A percentile compares a stretch with the other conserved stretches of the same genome.
Conservation (phyloP, 2,329 filamentous ascomycete genomes). For the Stagonosporopsis chrysanthemi region DNA sequence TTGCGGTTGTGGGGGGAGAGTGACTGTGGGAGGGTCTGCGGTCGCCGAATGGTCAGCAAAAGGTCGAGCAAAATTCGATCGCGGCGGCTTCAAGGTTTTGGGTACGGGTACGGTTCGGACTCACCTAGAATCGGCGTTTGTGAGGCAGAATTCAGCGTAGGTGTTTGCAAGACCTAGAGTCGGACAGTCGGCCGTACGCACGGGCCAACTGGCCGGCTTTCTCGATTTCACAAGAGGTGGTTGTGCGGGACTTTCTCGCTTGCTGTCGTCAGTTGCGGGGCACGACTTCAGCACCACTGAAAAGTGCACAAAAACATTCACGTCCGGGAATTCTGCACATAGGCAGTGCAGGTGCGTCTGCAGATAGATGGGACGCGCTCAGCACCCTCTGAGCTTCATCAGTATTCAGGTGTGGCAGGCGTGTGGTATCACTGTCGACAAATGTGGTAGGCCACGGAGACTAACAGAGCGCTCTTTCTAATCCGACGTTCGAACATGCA, state of each 20-base stretch:
- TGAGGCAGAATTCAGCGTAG: conserved; percentile 30
- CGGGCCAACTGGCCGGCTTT: no score
- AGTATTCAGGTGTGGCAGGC: neutral
- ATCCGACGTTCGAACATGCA: neutral
- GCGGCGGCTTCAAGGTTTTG: conserved; percentile 9
- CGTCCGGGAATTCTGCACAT: neutral
- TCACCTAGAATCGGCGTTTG: conserved; percentile 39
- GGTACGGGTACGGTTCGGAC: conserved; percentile 25
- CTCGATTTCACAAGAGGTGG: no score
- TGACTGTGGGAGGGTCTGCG: conserved; percentile 32
- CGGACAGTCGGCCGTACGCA: no score
- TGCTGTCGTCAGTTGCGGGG: conserved; percentile 23
- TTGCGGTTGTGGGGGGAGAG: conserved; percentile 45
- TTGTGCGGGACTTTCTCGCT: conserved; percentile 27
- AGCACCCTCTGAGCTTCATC: no score
- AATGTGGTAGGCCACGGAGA: neutral
- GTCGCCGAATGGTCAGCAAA: conserved; percentile 26
- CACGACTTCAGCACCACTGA: conserved; percentile 3
- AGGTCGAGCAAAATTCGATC: conserved; percentile 22
- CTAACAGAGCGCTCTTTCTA: neutral
- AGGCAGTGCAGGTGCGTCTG: neutral
- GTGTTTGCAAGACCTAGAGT: conserved; percentile 4
- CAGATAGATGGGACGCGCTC: neutral
- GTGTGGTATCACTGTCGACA: neutral
- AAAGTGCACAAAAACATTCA: neutral